phyloP scores from a whole-genome alignment of 345 rosid species.

The Ceriops decandra region DNA sequence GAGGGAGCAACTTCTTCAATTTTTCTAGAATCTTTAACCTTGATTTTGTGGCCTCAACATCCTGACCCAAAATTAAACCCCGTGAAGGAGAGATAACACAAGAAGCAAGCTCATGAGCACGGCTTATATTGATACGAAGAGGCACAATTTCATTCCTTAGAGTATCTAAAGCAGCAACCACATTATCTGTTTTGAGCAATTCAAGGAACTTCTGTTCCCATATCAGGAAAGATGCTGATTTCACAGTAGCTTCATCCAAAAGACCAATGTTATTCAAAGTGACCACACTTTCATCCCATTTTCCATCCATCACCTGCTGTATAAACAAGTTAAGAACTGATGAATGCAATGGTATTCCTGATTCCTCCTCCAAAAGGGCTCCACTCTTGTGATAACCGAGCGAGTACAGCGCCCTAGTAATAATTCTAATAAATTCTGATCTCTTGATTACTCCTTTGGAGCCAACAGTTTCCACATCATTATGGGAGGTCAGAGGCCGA shows the following conservation, averaged over 20 bases:
- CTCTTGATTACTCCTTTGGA: constrained; percentile 56
- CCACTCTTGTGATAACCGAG: constrained; percentile 64
- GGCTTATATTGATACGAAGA: constrained; percentile 41
- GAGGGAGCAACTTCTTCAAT: constrained; percentile 58
- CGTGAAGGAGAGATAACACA: constrained; percentile 41
- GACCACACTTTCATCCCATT: constrained; percentile 61
- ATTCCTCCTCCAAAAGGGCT: constrained; percentile 67
- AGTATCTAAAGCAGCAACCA: constrained; percentile 48
- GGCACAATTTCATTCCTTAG: constrained; percentile 61
- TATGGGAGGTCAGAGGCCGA: constrained; percentile 61
- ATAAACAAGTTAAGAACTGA: constrained; percentile 39
- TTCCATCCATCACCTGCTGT: constrained; percentile 52
- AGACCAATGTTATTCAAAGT: constrained; percentile 51
- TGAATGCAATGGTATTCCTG: constrained; percentile 52
- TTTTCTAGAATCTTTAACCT: constrained; percentile 50
- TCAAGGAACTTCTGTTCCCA: constrained; percentile 66
- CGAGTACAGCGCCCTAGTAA: constrained; percentile 60
- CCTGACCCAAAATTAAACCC: constrained; percentile 22
- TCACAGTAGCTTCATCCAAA: constrained; percentile 47
- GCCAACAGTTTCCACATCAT: constrained; percentile 51
- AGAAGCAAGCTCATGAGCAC: constrained; percentile 55
- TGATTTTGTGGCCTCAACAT: constrained; percentile 31
- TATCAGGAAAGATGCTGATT: constrained; percentile 55
- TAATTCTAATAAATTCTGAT: constrained; percentile 54
- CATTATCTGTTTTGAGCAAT: constrained; percentile 38